Conservation (phyloP, 2,329 filamentous ascomycete species). For the Xylariales sp. region DNA sequence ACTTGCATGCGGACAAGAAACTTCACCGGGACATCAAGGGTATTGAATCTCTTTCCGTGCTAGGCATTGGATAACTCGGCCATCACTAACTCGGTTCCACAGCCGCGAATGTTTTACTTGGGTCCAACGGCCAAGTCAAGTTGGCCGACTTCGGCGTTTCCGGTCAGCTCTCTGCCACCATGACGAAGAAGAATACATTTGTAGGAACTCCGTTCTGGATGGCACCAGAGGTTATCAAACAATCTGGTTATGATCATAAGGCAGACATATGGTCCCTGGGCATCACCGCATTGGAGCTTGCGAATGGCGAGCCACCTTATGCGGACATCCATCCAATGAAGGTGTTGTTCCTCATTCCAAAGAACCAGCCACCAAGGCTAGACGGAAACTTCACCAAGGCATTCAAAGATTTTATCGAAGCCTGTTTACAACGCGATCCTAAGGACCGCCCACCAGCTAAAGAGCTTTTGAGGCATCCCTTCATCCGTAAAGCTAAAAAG, state of each 20-base stretch:
- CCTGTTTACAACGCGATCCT: constrained; percentile 89
- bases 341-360: constrained; percentile 94
- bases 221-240: constrained; percentile 98
- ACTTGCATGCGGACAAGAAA: constrained; percentile 95
- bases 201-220: constrained; percentile 99
- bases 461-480: constrained; percentile 89
- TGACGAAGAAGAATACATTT: constrained; percentile 99
- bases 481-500: constrained; percentile 91
- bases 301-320: constrained; percentile 92
- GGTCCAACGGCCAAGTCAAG: constrained; percentile 94
- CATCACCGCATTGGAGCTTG: constrained; percentile 92
- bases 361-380: constrained; percentile 86
- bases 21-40: constrained; percentile 96
- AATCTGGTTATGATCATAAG: constrained; percentile 97
- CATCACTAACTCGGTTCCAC: constrained; percentile 39
- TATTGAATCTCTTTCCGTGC: constrained; percentile 50
- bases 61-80: not conserved
- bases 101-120: constrained; percentile 94
- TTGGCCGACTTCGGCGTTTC: constrained; percentile 97
- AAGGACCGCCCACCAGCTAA: constrained; percentile 87
- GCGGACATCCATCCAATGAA: constrained; percentile 99
- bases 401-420: constrained; percentile 86
- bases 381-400: constrained; percentile 84
- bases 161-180: constrained; percentile 93
- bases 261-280: constrained; percentile 98